Percentiles rank a stretch among this genome's conserved stretches.
phyloP scores from a whole-genome alignment of 1,284 basidiomycete genomes.

The Moesziomyces sp. region DNA sequence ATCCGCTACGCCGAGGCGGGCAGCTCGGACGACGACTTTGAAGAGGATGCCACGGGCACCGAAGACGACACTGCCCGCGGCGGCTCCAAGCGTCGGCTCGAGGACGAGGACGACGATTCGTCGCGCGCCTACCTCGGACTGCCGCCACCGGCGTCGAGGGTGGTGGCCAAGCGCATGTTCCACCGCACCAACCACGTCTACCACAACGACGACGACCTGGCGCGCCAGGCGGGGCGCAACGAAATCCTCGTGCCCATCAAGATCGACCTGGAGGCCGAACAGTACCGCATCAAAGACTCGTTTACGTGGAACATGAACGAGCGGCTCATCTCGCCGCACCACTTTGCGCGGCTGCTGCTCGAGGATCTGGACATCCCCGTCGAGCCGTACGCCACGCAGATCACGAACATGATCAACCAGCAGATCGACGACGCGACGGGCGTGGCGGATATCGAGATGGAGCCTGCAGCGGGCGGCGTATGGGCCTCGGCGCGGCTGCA shows the following conservation, averaged over 20 bases:
- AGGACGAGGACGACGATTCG: conserved; percentile 46
- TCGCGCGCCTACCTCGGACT: conserved; percentile 82
- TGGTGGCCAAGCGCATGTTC: conserved; percentile 72
- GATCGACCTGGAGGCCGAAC: conserved; percentile 92
- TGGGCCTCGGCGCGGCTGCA: conserved; percentile 35
- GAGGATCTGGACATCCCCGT: conserved; percentile 83
- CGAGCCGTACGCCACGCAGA: conserved; percentile 77
- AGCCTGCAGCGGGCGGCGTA: conserved; percentile 39
- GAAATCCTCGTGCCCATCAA: conserved; percentile 87
- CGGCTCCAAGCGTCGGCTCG: conserved; percentile 40
- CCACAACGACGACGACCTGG: conserved; percentile 70
- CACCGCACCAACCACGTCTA: conserved; percentile 75
- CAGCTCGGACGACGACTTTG: conserved; percentile 56
- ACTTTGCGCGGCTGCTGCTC: conserved; percentile 87
- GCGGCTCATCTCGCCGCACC: conserved; percentile 79
- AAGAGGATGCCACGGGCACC: conserved; percentile 30
- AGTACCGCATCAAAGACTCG: conserved; percentile 88
- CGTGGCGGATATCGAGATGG: conserved; percentile 51
- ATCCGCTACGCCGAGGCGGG: conserved; percentile 58
- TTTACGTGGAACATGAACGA: conserved; percentile 95
- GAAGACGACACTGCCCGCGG: conserved; percentile 49
- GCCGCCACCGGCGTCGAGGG: conserved; percentile 82
- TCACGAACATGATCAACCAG: conserved; percentile 85
- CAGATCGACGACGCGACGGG: conserved; percentile 89
- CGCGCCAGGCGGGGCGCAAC: conserved; percentile 66